Evolutionary conservation across 2,329 filamentous ascomycete genomes (phyloP), one percentile per base, ranked within the genome.

Genomic region (Cercospora sp.): DNA sequence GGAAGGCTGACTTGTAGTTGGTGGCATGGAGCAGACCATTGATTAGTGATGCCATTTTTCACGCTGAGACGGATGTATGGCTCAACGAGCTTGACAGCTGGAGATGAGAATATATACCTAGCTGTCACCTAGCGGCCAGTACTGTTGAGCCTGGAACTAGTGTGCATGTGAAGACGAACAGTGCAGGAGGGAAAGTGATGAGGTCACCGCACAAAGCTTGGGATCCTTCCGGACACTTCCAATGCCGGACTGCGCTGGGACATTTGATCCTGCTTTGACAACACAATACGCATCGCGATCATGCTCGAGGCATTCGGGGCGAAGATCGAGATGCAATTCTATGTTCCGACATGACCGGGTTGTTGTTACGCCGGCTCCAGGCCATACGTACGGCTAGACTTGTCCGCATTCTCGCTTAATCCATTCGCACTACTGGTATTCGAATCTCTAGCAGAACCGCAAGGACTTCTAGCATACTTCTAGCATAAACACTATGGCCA

Each of bases 1-100:
- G 82, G 66, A 91, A 85, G 1, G 89, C 88, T 63, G 81, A 86
- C 67, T 83, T 83, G 81, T 87, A 90, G 76, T 87, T 86, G 31
- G 88, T 90, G 9, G 84, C 78, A 73, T 84, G 83, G 40, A 91
- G 85, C 62, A 91, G 78, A 60, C 81, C 79, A 68, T 80, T 79
- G 4, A 86, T 68, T 67, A 79, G 57, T 63, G 72, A 70, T 42
- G 78, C 70, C 77, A 79, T 79, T 42, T 26, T 74, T 65, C 26
- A 6, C 20, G 63, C 20, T 64, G 20, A 23, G 48, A 23, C 4
- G 20, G 31, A 13, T 13, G 8, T 18, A 12, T 10, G 30, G 12
- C 16, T 12, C 10, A 28, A 28, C 9, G 3, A 23, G 61, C 18
- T 16, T 20, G n/a, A 63, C 16, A 18, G 28, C 18, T 18, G n/a